Evolutionary conservation across 2,329 filamentous ascomycete species (phyloP), one percentile per base, ranked within the genome.

Genomic region (Daldinia sp.): DNA sequence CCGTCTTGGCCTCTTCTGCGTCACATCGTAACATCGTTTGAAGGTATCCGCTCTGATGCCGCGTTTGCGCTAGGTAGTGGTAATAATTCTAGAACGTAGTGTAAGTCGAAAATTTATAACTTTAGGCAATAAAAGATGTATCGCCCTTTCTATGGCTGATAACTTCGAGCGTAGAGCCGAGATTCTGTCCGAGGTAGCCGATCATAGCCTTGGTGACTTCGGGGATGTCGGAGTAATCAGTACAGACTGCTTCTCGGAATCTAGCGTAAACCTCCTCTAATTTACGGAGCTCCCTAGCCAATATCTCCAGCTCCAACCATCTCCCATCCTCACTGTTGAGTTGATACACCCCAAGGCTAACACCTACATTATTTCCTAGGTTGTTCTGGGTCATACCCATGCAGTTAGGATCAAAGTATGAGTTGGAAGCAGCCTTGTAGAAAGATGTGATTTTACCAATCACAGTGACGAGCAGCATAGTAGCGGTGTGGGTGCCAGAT

Each of bases 391-490:
- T 53, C 32, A 61, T 63, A 7, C 58, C 58, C 13, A 73, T 67
- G 5, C 48, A 59, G n/a, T 68, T 65, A 37, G 70, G 64, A 35
- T 78, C 78, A 59, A 79, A 80, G 58, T 79, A 77, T 3, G 75
- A 71, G 48, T 78, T 72, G 8, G 75, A 78, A 1, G 78, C 80
- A 15, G 74, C 76, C 58, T 77, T 79, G 71, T 84, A 83, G 53
- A 82, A 78, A 1, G 77, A 79, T 1, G 80, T 79, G 47, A 82
- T 79, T 68, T 83, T 81, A 49, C 78, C 78, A 15, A 85, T 78
- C 17, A 84, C 74, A 0, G 81, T 83, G 0, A 79, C 80, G n/a
- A 84, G 75, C 0, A 84, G 75, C 81, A 83, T 83, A 4, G 78
- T 77, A 0, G 78, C 75, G 1, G 81, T 82, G 48, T 81, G 78